Evolutionary conservation across 2,329 filamentous ascomycete genomes (phyloP), one percentile per base, ranked within the genome.

Genomic region (Aspergillus sp.): DNA sequence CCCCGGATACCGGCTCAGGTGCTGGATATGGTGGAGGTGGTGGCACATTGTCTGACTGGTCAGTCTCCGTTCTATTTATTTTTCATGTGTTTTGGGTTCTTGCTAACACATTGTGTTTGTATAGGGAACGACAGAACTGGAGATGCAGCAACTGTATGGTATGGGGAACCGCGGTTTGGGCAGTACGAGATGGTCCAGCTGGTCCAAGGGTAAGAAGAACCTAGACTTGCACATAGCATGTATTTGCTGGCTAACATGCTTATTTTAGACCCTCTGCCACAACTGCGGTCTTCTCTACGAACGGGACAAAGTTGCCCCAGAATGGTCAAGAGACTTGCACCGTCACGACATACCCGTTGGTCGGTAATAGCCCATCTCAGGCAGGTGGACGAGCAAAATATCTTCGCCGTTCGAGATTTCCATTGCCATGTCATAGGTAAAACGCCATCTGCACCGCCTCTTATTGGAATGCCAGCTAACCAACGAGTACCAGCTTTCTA

Each of bases 241-340:
- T 33, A n/a, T 36, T 12, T 31, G 37, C 19, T 40, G 19, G 39
- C 56, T 60, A 40, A 63, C 48, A 33, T 27, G 30, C 29, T 37
- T 42, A 44, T 33, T 53, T 40, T 53, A 90, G 87, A 86, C 88
- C 28, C 80, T 97, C 4, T 97, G 91, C 72, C 87, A 90, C 68
- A 96, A 95, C 64, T 97, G 91, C 64, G 91, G 90, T 44, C 84
- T 90, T 55, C 71, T 91, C 13, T 96, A 87, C 64, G 91, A 96
- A 68, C 84, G 89, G 43, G 88, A 94, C 66, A 85, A 88, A 67
- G 83, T 84, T 52, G 76, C 95, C 0, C 90, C 91, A 7, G 80
- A 82, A 27, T 90, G 85, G 83, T 82, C 82, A 3, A 82, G 82
- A 60, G 79, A 83, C 48, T 73, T 91, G 37, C 88, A 90, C 60